A percentile compares a stretch with the other conserved stretches of the same genome.
Evolutionary conservation across 2,329 filamentous ascomycete species (phyloP).

Genomic region (Phoma sp.): DNA sequence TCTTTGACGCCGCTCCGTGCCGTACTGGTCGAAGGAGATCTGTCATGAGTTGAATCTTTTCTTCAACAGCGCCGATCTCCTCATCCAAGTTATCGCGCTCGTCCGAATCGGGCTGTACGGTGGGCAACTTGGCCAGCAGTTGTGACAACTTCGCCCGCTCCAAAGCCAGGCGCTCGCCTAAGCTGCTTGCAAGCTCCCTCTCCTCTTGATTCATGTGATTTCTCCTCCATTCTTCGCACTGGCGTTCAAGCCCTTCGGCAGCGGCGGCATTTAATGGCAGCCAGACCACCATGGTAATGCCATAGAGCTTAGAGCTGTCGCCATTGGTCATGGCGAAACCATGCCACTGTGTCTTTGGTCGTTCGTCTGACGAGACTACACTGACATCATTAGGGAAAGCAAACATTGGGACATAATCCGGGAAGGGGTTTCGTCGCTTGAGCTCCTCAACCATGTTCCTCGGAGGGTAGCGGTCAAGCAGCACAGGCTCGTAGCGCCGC

Average conservation of each 20-base stretch:
- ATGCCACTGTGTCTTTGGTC: constrained; percentile 96
- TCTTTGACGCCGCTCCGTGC: constrained; percentile 94
- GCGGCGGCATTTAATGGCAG: constrained; percentile 81
- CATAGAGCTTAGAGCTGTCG: constrained; percentile 90
- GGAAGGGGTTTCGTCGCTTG: constrained; percentile 81
- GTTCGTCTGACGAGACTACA: constrained; percentile 92
- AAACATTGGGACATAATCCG: constrained; percentile 99
- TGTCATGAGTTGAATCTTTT: constrained; percentile 96
- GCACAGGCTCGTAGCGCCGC: constrained; percentile 91
- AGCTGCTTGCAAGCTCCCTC: constrained; percentile 85
- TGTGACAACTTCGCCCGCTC: constrained; percentile 91
- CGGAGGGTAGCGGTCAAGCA: constrained; percentile 91
- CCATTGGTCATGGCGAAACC: constrained; percentile 97
- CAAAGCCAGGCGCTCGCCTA: constrained; percentile 83
- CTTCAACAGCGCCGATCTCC: constrained; percentile 92
- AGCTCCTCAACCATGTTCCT: constrained; percentile 81
- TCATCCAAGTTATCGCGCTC: constrained; percentile 88
- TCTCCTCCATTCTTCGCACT: constrained; percentile 59
- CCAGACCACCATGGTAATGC: constrained; percentile 91
- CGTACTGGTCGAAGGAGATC: constrained; percentile 91
- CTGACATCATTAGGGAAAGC: constrained; percentile 98
- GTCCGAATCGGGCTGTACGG: constrained; percentile 77
- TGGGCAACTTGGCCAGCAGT: constrained; percentile 81
- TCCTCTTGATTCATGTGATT: constrained; percentile 87
- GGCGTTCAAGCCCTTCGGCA: constrained; percentile 79